These are phyloP conservation scores for Wickerhamiella dianesei DNA, from an alignment of 805 yeast species.

Conservation along the genomic window DNA sequence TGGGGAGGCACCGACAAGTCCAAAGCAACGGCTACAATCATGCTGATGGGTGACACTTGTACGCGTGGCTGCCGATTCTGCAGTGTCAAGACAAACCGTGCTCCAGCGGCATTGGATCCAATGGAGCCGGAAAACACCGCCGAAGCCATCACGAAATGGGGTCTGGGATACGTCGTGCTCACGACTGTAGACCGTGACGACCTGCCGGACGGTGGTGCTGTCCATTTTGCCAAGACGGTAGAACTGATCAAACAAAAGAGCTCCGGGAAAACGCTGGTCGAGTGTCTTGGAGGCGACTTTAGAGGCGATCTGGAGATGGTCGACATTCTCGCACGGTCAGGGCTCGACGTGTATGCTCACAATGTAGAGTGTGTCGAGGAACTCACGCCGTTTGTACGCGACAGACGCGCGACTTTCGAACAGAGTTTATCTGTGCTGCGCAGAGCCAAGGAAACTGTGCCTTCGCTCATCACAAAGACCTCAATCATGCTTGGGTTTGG, in stretches of 20 bases:
- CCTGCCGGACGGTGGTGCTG: conserved; percentile 81
- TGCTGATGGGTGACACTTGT: conserved; percentile 97
- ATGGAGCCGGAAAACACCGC: conserved; percentile 97
- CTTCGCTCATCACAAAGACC: conserved; percentile 75
- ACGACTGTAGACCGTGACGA: conserved; percentile 98
- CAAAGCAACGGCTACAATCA: conserved; percentile 92
- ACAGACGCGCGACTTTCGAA: conserved; percentile 88
- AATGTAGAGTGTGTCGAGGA: conserved; percentile 93
- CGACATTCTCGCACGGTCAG: conserved; percentile 64
- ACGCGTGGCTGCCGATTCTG: conserved; percentile 99
- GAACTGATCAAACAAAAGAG: conserved; percentile 59
- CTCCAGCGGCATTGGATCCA: conserved; percentile 83
- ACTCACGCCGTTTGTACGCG: conserved; percentile 88
- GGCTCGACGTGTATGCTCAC: conserved; percentile 93
- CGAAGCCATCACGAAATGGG: conserved; percentile 95
- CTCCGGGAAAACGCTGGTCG: conserved; percentile 87
- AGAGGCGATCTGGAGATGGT: conserved; percentile 79
- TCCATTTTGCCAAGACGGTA: conserved; percentile 83
- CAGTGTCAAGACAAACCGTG: conserved; percentile 83
- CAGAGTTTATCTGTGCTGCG: conserved; percentile 69
- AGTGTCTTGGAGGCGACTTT: conserved; percentile 90
- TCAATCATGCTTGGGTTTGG: conserved; percentile 95
- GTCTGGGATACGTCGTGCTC: conserved; percentile 90
- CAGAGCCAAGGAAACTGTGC: conserved; percentile 66
- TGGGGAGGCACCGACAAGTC: conserved; percentile 93